Percentiles rank a stretch among this genome's conserved stretches.
Evolutionary conservation across 2,329 filamentous ascomycete species (phyloP).

Genomic region (Scedosporium minutisporum): DNA sequence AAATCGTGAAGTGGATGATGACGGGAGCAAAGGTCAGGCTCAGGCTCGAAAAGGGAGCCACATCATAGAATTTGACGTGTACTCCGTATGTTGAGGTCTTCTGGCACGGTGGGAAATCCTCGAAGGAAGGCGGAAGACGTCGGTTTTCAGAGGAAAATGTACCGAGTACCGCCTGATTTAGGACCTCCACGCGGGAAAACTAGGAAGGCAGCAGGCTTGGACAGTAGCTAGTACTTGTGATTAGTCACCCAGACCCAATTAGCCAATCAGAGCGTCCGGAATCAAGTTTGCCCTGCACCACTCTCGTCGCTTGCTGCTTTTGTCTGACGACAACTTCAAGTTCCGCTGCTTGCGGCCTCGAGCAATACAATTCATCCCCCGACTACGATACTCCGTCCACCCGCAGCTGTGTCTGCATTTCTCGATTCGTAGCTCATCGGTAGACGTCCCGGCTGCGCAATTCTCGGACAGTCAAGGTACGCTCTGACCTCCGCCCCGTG

Average conservation of each 20-base stretch:
- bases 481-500: not conserved
- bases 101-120: not conserved
- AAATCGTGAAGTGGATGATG: constrained; percentile 8
- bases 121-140: too few species aligned
- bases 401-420: not conserved
- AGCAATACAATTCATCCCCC: not conserved
- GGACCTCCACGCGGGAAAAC: not conserved
- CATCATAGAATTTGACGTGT: constrained; percentile 5
- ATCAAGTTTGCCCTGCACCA: constrained; percentile 3
- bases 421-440: not conserved
- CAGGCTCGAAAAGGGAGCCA: constrained; percentile 2
- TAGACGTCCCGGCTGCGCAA: not conserved
- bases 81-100: not conserved
- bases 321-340: constrained; percentile 6
- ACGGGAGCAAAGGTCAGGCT: constrained; percentile 3
- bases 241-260: not conserved
- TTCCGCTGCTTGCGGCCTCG: not conserved
- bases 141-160: too few species aligned
- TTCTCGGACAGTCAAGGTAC: constrained; percentile 1
- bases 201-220: too few species aligned
- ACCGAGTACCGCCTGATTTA: too few species aligned
- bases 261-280: not conserved
- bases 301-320: not conserved
- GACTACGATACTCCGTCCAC: not conserved
- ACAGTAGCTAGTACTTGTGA: not conserved